Evolutionary conservation across 2,329 filamentous ascomycete genomes (phyloP).

Genomic region (Coniochaeta pulveracea): DNA sequence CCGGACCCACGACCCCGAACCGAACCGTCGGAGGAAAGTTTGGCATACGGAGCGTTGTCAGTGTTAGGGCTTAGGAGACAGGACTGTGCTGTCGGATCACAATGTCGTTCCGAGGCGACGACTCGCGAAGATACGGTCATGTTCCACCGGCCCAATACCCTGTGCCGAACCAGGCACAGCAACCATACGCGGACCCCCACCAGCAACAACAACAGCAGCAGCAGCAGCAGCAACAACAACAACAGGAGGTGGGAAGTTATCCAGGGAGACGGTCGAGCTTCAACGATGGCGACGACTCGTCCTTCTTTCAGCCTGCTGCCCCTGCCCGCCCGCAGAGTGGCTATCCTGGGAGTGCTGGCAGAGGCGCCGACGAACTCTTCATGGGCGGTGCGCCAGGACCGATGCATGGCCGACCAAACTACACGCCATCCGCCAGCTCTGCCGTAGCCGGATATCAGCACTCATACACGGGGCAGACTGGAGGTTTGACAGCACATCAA

Average conservation of each 20-base stretch:
- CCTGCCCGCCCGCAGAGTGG: conserved; percentile 16
- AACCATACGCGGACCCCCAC: conserved; percentile 46
- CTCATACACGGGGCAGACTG: conserved; percentile 33
- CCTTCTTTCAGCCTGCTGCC: conserved; percentile 32
- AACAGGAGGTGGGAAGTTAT: conserved; percentile 25
- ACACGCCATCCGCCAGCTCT: conserved; percentile 25
- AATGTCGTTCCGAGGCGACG: conserved; percentile 56
- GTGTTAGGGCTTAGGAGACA: not conserved
- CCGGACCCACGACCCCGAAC: too few species aligned
- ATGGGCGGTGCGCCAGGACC: conserved; percentile 28
- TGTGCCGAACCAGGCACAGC: conserved; percentile 32
- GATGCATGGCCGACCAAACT: conserved; percentile 12
- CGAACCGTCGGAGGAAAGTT: too few species aligned
- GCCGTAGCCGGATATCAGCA: conserved; percentile 40
- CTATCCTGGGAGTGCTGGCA: conserved; percentile 18
- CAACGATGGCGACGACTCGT: conserved; percentile 62
- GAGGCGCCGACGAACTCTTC: conserved; percentile 51
- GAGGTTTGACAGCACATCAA: conserved; percentile 32
- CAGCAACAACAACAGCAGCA: conserved; percentile 26
- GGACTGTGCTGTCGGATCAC: not conserved
- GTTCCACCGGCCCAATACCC: conserved; percentile 18
- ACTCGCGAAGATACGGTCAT: conserved; percentile 54
- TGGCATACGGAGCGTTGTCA: too few species aligned
- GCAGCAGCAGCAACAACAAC: conserved; percentile 25
- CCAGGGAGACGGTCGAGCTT: conserved; percentile 55